Evolutionary conservation across 2,329 filamentous ascomycete genomes (phyloP), one percentile per base, ranked within the genome.

Genomic region (Nemania sp.): DNA sequence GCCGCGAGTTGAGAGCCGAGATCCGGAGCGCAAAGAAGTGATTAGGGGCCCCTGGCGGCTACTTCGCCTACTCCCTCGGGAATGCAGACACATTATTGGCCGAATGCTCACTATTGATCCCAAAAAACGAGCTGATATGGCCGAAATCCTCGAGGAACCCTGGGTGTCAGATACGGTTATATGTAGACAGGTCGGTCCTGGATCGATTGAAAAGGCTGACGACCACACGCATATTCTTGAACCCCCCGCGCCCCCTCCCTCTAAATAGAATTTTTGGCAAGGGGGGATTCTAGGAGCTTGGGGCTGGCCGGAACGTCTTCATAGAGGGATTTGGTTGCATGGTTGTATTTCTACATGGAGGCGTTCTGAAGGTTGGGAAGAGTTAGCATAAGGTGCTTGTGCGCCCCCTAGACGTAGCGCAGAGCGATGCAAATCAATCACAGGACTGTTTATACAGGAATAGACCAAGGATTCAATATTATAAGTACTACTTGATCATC

Each of bases 41-140:
- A 97, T 99, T 73, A 93, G 94, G 76, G 96, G 96, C 0, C 96
- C 96, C 1, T 97, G 95, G 92, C 88, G 96, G 54, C 87, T 99
- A 51, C 83, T 99, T 32, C 89, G 96, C 49, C 84, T 98, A 41
- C 84, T 99, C 10, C 96, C 96, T 0, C 87, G 95, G 67, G 96
- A 98, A 80, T 97, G 92, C 72, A 87, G 96, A 59, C 91, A 95
- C 77, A 94, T 99, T 70, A 92, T 99, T 63, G 91, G 93, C 52
- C 88, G 92, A 65, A 99, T 99, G 96, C 87, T 99, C 41, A 93
- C 96, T 76, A 86, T 98, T 58, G 89, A 97, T 75, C 93, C 94
- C 0, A 91, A 89, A 77, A 91, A 92, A 72, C 89, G 96, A 64
- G 95, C 94, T 2, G 93, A 88, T 2, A 91, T 99, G 84, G 86